Base-by-base conservation (phyloP, 2,329 filamentous ascomycete genomes). In the Fusarium fracticaudum region DNA sequence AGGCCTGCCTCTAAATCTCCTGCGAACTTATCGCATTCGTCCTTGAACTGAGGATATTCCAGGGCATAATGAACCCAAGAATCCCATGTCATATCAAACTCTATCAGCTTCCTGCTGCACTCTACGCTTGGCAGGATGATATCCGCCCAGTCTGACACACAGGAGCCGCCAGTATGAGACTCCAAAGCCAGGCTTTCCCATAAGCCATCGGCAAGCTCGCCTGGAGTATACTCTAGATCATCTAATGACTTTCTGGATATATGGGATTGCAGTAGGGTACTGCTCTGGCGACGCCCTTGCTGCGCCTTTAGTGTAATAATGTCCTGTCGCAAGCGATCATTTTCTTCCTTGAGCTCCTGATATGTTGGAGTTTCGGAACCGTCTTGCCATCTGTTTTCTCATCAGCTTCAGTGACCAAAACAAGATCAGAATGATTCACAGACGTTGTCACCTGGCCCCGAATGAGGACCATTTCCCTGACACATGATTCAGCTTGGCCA, bases 101-200 rank as follows among this genome's bases (percentile, higher is more conserved):
- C 57, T 20, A 60, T 11, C 6, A 60, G 57, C 11, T 29, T n/a
- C 5, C 14, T 4, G 5, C 33, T 60, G 2, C 20, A 18, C 8
- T 51, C 35, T 15, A 8, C 20, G 24, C 3, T 11, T 1, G 57
- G 57, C 3, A 60, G 12, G 3, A 53, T 29, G 1, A 60, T 17
- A 15, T 60, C 57, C 8, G 18, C 12, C 44, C 44, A 60, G 0
- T 45, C 17, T 20, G 17, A 20, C 24, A 45, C 24, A 20, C 11
- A 11, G 7, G 24, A 2, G 0, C 3, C 8, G 43, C 4, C 1
- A 20, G 11, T 29, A 1, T 26, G 1, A 20, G 43, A 45, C 24
- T 45, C 43, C 11, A 26, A 13, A 26, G 43, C 43, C 17, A 45
- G 43, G 11, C 57, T 60, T n/a, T 53, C 14, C 57, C 57, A 60